These are phyloP conservation scores for Arctium lappa DNA, from an alignment of 129 eudicot species.

Conservation along the genomic window DNA sequence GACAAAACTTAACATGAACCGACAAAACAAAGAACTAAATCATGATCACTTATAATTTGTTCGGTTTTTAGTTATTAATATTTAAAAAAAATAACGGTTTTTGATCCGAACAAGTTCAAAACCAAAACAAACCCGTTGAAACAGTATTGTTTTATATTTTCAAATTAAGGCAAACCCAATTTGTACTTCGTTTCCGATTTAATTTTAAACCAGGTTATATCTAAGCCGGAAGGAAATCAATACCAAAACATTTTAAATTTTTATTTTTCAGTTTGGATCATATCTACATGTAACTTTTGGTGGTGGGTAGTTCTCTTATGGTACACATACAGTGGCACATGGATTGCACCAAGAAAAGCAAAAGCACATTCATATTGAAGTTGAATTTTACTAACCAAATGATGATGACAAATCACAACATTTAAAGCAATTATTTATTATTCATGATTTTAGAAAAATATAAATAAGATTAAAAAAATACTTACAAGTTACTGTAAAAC, in stretches of 20 bases:
- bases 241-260: no score
- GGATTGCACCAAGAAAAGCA: conserved; percentile 33
- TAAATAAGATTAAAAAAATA: no score
- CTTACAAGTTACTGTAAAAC: no score
- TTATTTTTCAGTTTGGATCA: neutral
- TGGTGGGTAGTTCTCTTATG: conserved; percentile 10
- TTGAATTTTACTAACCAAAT: neutral
- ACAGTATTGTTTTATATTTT: no score
- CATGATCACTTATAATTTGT: no score
- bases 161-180: neutral
- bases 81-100: no score
- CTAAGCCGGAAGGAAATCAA: neutral
- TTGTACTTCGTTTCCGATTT: neutral
- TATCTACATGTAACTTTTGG: neutral
- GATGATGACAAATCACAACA: conserved; percentile 1
- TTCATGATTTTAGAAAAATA: no score
- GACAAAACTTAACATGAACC: neutral
- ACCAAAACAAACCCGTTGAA: no score
- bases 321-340: conserved; percentile 17
- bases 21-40: neutral
- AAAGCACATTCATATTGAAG: conserved; percentile 16
- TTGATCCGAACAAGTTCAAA: no score
- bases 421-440: neutral
- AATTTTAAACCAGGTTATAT: neutral
- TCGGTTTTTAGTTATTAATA: neutral